Percentiles rank a stretch among this genome's conserved stretches.
Conservation (phyloP, 2,329 filamentous ascomycete species). For the Alternaria sp. region DNA sequence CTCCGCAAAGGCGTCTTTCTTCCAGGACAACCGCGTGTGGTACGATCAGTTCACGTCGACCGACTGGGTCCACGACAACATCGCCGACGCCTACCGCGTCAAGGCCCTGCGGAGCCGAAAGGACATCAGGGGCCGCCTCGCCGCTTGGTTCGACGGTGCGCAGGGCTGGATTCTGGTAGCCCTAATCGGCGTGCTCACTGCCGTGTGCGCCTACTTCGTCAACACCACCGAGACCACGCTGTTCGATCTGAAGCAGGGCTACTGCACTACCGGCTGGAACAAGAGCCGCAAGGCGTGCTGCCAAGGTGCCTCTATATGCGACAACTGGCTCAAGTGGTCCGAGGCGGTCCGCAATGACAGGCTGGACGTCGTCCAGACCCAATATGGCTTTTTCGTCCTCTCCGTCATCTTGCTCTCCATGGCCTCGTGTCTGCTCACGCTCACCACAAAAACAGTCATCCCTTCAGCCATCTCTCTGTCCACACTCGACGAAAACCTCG, state of each 20-base stretch:
- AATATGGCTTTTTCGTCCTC: slow-evolving; percentile 77
- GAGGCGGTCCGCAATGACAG: slow-evolving; percentile 60
- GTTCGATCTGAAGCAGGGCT: slow-evolving; percentile 91
- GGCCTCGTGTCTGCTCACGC: slow-evolving; percentile 77
- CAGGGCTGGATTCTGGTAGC: slow-evolving; percentile 96
- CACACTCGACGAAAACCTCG: slow-evolving; percentile 92
- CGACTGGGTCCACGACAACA: slow-evolving; percentile 98
- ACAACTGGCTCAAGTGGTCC: slow-evolving; percentile 70
- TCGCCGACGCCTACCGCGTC: slow-evolving; percentile 88
- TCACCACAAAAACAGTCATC: slow-evolving; percentile 92
- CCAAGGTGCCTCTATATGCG: slow-evolving; percentile 59
- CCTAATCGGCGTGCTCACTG: slow-evolving; percentile 84
- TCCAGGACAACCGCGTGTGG: slow-evolving; percentile 88
- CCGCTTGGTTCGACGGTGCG: slow-evolving; percentile 79
- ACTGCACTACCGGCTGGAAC: slow-evolving; percentile 75
- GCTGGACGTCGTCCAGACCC: slow-evolving; percentile 65
- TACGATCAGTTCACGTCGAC: slow-evolving; percentile 98
- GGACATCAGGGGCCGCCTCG: slow-evolving; percentile 81
- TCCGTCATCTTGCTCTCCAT: slow-evolving; percentile 74
- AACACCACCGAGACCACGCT: slow-evolving; percentile 84
- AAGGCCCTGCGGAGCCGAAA: slow-evolving; percentile 81
- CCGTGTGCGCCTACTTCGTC: slow-evolving; percentile 84
- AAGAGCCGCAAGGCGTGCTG: slow-evolving; percentile 74
- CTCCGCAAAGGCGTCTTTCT: slow-evolving; percentile 70
- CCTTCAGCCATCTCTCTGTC: slow-evolving; percentile 85